Evolutionary conservation across 345 rosid species (phyloP), one percentile per base, ranked within the genome.

Genomic region (Euclidium syriacum): DNA sequence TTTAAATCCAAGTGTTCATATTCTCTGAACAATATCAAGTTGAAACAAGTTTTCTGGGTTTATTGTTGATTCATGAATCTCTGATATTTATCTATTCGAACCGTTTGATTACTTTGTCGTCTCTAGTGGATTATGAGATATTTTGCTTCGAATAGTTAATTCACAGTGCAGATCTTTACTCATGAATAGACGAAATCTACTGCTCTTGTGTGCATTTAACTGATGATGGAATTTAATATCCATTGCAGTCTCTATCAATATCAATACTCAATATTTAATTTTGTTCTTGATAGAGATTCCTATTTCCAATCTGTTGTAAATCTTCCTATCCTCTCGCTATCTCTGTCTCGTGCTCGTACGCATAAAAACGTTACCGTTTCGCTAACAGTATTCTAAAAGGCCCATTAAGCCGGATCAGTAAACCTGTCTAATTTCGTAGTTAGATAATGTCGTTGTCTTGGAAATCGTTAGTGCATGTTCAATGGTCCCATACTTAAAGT

Each of bases 1-100:
- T 3, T 40, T 18, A 12, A n/a, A 17, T 64, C 49, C 57, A 51
- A 63, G 59, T 50, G 58, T 49, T 49, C 58, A 50, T 52, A 40
- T 5, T 10, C 11, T 4, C 24, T 39, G 8, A 42, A 40, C 39
- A 2, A 2, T n/a, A 20, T 6, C 19, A 17, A 6, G 17, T 25
- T n/a, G n/a, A n/a, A n/a, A 29, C 5, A 29, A 29, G 33, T 29
- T 29, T 29, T 48, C 38, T 49, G 38, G 20, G 17, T 40, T 63
- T 27, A 2, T 22, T 36, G 35, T 4, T 2, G 0, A 1, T 5
- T 4, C 34, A 6, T 25, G 15, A 39, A 14, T 15, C 60, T 33
- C 51, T 58, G 40, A 17, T 27, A 27, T 22, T 8, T 40, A 3
- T 1, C 7, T 8, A 23, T 11, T 41, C 19, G 16, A 29, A 22